A percentile compares a stretch with the other conserved stretches of the same genome.
These are phyloP conservation scores for Leptodontidium sp. DNA, from an alignment of 2,329 filamentous ascomycete genomes.

Conservation along the genomic window DNA sequence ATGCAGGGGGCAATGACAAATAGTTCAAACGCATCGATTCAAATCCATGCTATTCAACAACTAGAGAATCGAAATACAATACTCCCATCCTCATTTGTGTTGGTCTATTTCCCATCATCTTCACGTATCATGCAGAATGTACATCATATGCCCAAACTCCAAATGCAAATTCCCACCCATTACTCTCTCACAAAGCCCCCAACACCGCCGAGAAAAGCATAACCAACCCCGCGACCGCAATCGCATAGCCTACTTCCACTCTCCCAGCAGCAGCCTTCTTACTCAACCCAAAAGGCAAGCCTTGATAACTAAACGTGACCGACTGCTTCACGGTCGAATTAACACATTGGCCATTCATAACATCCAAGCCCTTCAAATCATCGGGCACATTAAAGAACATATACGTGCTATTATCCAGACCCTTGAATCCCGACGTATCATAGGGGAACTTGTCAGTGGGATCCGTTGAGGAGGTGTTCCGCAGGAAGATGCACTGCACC, in stretches of 20 bases:
- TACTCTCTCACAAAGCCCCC: conserved; percentile 29
- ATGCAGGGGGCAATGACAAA: too few species aligned
- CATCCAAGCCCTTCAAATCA: conserved; percentile 71
- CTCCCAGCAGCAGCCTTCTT: conserved; percentile 40
- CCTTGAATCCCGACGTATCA: conserved; percentile 75
- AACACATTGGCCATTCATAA: conserved; percentile 72
- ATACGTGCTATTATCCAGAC: conserved; percentile 70
- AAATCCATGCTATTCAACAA: background rate
- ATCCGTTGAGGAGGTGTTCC: conserved; percentile 78
- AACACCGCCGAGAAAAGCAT: conserved; percentile 29
- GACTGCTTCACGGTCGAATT: conserved; percentile 73
- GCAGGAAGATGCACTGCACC: conserved; percentile 79
- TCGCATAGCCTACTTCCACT: conserved; percentile 22
- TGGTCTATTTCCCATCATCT: background rate
- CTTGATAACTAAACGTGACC: conserved; percentile 74
- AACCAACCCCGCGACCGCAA: conserved; percentile 25
- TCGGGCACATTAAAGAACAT: conserved; percentile 83
- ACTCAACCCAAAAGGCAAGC: conserved; percentile 55
- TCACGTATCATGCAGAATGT: conserved; percentile 11
- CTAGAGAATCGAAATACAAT: background rate
- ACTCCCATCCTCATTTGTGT: background rate
- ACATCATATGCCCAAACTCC: too few species aligned
- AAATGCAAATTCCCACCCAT: background rate
- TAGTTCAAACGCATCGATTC: too few species aligned
- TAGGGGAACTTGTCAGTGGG: conserved; percentile 74